Conservation (phyloP, 179 eudicot genomes). For the Beta corolliflora region DNA sequence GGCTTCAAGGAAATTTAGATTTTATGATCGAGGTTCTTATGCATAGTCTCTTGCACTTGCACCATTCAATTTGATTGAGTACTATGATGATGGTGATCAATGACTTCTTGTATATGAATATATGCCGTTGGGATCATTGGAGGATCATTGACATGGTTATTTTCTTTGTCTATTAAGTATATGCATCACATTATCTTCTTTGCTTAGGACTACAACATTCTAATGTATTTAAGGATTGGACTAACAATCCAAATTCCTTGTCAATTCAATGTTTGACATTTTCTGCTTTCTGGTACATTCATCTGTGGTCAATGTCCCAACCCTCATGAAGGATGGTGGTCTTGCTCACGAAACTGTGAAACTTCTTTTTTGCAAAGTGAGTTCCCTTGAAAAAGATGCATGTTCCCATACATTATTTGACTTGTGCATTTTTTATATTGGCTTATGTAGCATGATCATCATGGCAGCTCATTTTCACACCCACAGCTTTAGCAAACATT, state of each 20-base stretch:
- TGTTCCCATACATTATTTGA: neutral
- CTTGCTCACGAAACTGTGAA: neutral
- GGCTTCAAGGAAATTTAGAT: too few relatives aligned
- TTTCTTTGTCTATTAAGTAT: neutral
- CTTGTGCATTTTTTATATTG: neutral
- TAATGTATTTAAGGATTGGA: neutral
- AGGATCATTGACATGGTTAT: slow-evolving; percentile 92
- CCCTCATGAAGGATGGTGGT: neutral
- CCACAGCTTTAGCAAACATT: neutral
- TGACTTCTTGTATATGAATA: slow-evolving; percentile 94
- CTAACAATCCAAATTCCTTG: neutral
- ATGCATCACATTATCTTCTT: neutral
- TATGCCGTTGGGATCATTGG: slow-evolving; percentile 93
- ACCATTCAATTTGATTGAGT: slow-evolving; percentile 69
- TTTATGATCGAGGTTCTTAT: too few relatives aligned
- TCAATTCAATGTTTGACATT: neutral
- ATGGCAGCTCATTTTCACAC: neutral
- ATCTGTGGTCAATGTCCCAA: neutral
- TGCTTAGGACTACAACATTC: neutral
- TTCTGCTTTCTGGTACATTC: neutral
- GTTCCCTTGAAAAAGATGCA: neutral
- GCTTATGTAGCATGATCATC: too few relatives aligned
- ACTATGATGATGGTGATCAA: slow-evolving; percentile 92
- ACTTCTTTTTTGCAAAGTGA: slow-evolving; percentile 1
- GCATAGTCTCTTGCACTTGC: too few relatives aligned